Base-by-base conservation (phyloP, 805 yeast species). In the Naumovozyma dairenensis region DNA sequence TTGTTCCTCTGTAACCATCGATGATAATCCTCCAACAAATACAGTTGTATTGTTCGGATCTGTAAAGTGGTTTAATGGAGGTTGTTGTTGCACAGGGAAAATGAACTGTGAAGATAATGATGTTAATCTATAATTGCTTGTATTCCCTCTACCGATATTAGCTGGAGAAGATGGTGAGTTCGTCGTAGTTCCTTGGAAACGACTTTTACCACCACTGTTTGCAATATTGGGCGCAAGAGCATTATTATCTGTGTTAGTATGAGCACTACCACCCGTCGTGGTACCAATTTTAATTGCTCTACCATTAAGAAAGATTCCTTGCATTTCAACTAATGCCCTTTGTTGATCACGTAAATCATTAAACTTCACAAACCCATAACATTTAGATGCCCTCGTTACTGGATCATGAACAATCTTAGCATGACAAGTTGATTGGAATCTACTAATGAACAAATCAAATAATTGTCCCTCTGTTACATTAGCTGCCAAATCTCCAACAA, bases 321-420 rank as follows among this genome's bases (percentile, higher is more conserved):
- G 87, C 94, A 85, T 82, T 51, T 82, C 93, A 16, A 66, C 50
- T 26, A 84, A 55, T 0, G 95, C 85, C 33, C 75, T 68, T 45
- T 75, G 78, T 56, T 80, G 85, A 25, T 80, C 85, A 8, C 67
- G 66, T 39, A 72, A 77, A 37, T 69, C 68, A 22, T 66, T 49
- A 52, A 86, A 85, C 40, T 83, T 74, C n/a, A 85, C 83, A 62
- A 87, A 87, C 2, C 96, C 96, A 57, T 80, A 86, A 9, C 95
- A 94, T 50, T 82, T 77, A 5, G 89, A 72, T 31, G 67, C 67
- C 20, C 79, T 78, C 1, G 94, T 76, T 9, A 58, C 52, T 25
- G 74, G 77, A 55, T 86, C 95, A 31, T 71, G 56, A 77, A 86
- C 84, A 40, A 86, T 73, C 49, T 80, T 84, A 5, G 77, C 92